Conservation (phyloP, 2,329 filamentous ascomycete genomes). For the Alternaria tenuissima region DNA sequence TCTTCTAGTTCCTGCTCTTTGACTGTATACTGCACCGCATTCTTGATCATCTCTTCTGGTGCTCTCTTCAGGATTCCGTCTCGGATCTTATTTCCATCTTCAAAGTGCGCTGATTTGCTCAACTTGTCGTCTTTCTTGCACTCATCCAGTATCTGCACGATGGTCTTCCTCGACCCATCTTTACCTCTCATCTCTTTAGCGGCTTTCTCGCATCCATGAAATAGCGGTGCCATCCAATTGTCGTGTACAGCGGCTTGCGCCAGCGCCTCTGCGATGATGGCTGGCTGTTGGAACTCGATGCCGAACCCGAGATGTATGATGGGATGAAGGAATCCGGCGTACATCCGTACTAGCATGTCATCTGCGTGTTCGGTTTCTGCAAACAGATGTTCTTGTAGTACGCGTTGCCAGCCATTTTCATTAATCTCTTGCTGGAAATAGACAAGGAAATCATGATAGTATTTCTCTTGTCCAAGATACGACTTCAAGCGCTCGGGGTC, state of each 20-base stretch:
- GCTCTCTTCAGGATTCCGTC: slow-evolving; percentile 74
- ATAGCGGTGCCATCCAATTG: slow-evolving; percentile 62
- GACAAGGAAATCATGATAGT: slow-evolving; percentile 77
- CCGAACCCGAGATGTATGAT: slow-evolving; percentile 87
- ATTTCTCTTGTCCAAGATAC: slow-evolving; percentile 68
- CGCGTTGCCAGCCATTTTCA: slow-evolving; percentile 66
- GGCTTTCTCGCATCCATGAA: slow-evolving; percentile 63
- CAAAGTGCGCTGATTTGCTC: slow-evolving; percentile 59
- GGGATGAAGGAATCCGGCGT: slow-evolving; percentile 76
- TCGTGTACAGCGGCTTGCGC: slow-evolving; percentile 78
- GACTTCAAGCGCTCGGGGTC: slow-evolving; percentile 64
- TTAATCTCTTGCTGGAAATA: slow-evolving; percentile 82
- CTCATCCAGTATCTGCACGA: slow-evolving; percentile 69
- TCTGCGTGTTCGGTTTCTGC: slow-evolving; percentile 70
- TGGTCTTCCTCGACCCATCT: slow-evolving; percentile 39
- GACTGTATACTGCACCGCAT: slow-evolving; percentile 64
- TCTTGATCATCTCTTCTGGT: slow-evolving; percentile 67
- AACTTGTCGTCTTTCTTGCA: slow-evolving; percentile 67
- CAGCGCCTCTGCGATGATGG: slow-evolving; percentile 80
- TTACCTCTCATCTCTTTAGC: slow-evolving; percentile 44
- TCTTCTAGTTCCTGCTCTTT: slow-evolving; percentile 65
- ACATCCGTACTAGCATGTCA: slow-evolving; percentile 74
- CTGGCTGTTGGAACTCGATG: slow-evolving; percentile 81
- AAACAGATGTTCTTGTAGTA: slow-evolving; percentile 74
- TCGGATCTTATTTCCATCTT: slow-evolving; percentile 69